Base-by-base conservation (phyloP, 768 basidiomycete species). In the Mycena haematopus region DNA sequence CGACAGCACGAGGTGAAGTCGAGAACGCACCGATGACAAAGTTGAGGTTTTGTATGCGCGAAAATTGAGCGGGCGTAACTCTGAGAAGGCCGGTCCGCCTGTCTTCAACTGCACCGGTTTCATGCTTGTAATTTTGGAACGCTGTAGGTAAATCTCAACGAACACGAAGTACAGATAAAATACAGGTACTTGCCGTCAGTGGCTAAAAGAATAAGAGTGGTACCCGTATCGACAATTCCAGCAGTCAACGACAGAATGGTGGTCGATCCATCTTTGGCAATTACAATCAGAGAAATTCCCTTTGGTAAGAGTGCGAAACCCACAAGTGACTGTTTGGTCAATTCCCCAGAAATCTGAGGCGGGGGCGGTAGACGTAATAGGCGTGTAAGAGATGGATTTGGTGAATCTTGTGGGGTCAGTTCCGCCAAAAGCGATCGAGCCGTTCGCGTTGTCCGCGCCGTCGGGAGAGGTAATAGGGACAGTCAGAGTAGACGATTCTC, bases 321-420 rank as follows among this genome's bases (percentile, higher is more conserved):
- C 33, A 65, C 63, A 86, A n/a, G 75, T 76, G 62, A 87, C 76
- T 60, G 78, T 78, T 73, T 88, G 80, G 70, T 85, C 76, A 62
- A 88, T 84, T 33, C 87, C 87, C 87, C 86, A 88, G 78, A 79
- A 86, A 25, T 73, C 66, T 55, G 64, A 73, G 36, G 84, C 78
- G 25, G 86, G 86, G 5, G 33, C 36, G 33, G 56, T 56, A 2
- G 27, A 21, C 46, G 21, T 40, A n/a, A 85, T 44, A 24, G 84
- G 78, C n/a, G 76, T 74, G 68, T 79, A 86, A 51, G 69, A 68
- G 54, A 87, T 69, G 19, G 73, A 56, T 1, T 82, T 81, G 31
- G 77, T 78, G 70, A 77, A 79, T 70, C 82, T 82, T 62, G 71
- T 68, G 62, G 71, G 69, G 64, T 85, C 83, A 52, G 73, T 75